phyloP scores from a whole-genome alignment of 2,329 filamentous ascomycete genomes.

The Aspergillus proliferans region DNA sequence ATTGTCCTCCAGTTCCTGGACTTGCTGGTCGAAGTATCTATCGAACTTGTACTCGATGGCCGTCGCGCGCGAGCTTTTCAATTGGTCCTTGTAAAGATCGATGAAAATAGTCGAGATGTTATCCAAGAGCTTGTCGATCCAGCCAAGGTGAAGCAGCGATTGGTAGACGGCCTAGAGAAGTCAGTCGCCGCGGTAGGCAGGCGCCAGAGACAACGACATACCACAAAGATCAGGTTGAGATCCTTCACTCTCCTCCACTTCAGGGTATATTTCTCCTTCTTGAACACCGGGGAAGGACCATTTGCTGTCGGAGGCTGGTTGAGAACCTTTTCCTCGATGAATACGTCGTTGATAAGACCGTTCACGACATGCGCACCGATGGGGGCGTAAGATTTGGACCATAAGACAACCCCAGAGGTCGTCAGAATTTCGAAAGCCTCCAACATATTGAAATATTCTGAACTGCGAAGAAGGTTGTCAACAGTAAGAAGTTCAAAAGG shows the following conservation, averaged over 20 bases:
- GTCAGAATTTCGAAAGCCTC: constrained; percentile 96
- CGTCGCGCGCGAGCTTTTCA: constrained; percentile 73
- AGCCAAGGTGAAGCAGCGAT: constrained; percentile 86
- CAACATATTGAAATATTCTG: constrained; percentile 56
- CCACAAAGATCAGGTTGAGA: constrained; percentile 89
- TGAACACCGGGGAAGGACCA: constrained; percentile 65
- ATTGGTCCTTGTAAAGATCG: constrained; percentile 79
- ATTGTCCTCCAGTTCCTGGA: constrained; percentile 61
- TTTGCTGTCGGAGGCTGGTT: constrained; percentile 53
- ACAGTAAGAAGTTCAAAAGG: neutral
- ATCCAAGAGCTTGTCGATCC: constrained; percentile 94
- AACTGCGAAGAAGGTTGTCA: neutral
- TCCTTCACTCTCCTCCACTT: constrained; percentile 94
- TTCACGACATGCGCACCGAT: constrained; percentile 83
- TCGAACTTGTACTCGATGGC: constrained; percentile 80
- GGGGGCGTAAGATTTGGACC: constrained; percentile 79
- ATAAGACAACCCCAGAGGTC: constrained; percentile 91
- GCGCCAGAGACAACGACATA: constrained; percentile 39
- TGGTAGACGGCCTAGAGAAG: constrained; percentile 79
- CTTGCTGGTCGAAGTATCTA: constrained; percentile 88
- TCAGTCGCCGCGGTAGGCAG: constrained; percentile 4
- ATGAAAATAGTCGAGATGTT: constrained; percentile 91
- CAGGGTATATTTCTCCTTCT: constrained; percentile 85
- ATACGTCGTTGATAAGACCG: constrained; percentile 89
- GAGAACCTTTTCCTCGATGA: constrained; percentile 85